Conservation (phyloP, 2,329 filamentous ascomycete species). For the Aureobasidium subglaciale region DNA sequence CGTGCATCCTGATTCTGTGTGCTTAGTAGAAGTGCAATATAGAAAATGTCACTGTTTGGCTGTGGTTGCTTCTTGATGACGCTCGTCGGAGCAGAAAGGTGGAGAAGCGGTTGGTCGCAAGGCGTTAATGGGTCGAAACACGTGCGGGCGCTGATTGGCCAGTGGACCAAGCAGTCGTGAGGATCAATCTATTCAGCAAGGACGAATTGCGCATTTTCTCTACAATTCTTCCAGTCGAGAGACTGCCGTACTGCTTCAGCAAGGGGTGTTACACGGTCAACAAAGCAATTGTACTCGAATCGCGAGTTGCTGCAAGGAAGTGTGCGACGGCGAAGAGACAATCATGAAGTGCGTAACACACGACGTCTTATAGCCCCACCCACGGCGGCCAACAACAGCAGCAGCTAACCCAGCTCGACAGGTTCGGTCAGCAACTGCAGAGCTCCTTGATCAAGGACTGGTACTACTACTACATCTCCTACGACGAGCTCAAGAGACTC, state of each 20-base stretch:
- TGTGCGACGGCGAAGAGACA: neutral
- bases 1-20: neutral
- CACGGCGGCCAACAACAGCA: neutral
- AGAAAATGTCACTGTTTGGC: neutral
- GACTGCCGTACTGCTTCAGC: neutral
- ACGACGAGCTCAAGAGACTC: constrained; percentile 83
- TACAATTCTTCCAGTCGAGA: neutral
- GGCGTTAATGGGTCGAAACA: neutral
- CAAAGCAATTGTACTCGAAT: neutral
- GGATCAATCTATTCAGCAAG: neutral
- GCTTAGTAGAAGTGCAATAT: neutral
- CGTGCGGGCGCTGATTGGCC: constrained; percentile 9
- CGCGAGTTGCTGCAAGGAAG: constrained; percentile 9
- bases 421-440: constrained; percentile 93
- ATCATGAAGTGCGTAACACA: constrained; percentile 12
- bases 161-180: neutral
- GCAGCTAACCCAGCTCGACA: constrained; percentile 25
- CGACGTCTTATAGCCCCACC: neutral
- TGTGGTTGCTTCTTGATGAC: constrained; percentile 9
- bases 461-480: constrained; percentile 97
- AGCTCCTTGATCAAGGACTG: constrained; percentile 96
- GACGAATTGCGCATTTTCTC: neutral
- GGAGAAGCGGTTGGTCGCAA: neutral
- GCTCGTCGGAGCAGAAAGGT: neutral
- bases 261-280: neutral